phyloP scores from a whole-genome alignment of 805 yeast species.

The Dipodascopsis uninucleata region DNA sequence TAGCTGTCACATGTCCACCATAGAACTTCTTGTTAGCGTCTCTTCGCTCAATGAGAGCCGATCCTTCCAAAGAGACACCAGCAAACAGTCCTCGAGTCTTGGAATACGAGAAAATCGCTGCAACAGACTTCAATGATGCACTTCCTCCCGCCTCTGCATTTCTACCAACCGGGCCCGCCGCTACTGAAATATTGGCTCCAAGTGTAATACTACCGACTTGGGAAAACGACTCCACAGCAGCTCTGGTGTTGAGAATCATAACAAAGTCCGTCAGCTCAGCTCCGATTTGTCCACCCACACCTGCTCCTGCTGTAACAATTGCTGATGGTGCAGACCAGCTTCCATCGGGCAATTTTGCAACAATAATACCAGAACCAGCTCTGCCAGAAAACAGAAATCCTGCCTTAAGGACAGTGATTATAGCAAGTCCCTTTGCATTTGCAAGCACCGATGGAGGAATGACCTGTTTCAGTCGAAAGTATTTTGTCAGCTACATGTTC shows the following conservation, averaged over 20 bases:
- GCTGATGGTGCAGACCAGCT: slow-evolving; percentile 97
- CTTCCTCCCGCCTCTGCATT: slow-evolving; percentile 97
- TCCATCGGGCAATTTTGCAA: slow-evolving; percentile 91
- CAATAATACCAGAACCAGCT: slow-evolving; percentile 95
- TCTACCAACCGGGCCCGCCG: slow-evolving; percentile 97
- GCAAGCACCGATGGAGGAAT: slow-evolving; percentile 85
- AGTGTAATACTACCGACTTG: slow-evolving; percentile 90
- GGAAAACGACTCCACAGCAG: slow-evolving; percentile 91
- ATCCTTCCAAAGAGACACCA: slow-evolving; percentile 95
- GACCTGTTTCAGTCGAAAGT: slow-evolving; percentile 43
- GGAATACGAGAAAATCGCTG: slow-evolving; percentile 90
- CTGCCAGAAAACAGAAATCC: slow-evolving; percentile 95
- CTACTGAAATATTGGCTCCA: slow-evolving; percentile 92
- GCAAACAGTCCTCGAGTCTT: slow-evolving; percentile 96
- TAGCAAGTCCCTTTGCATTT: slow-evolving; percentile 88
- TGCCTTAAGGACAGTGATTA: slow-evolving; percentile 92
- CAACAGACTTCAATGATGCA: slow-evolving; percentile 79
- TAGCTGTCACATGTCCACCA: slow-evolving; percentile 85
- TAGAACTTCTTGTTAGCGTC: slow-evolving; percentile 95
- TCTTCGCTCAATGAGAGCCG: slow-evolving; percentile 92
- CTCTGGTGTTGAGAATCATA: slow-evolving; percentile 76
- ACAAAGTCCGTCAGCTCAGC: slow-evolving; percentile 96
- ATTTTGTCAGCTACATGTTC: slow-evolving; percentile 33
- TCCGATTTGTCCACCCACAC: slow-evolving; percentile 97
- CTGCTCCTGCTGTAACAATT: slow-evolving; percentile 89